Conservation (phyloP, 1,284 basidiomycete species). For the Ganoderma sinense region DNA sequence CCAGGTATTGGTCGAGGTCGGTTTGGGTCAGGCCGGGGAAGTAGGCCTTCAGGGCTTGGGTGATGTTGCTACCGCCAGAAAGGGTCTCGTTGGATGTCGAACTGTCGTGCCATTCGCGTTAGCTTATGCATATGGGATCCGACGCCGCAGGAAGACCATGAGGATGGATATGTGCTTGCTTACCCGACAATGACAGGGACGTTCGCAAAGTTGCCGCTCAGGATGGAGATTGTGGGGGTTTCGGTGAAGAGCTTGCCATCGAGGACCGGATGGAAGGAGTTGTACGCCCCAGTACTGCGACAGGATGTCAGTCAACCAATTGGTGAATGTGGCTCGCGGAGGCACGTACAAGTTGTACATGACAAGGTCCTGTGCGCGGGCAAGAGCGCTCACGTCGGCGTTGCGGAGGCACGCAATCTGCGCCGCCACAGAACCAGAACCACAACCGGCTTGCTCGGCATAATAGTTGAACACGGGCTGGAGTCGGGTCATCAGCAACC, state of each 20-base stretch:
- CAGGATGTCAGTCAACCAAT: neutral
- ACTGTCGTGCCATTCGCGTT: slow-evolving; percentile 37
- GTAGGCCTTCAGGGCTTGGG: slow-evolving; percentile 45
- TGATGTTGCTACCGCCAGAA: slow-evolving; percentile 46
- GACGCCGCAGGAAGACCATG: neutral
- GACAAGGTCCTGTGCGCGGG: slow-evolving; percentile 61
- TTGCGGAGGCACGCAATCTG: slow-evolving; percentile 56
- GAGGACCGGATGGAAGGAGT: slow-evolving; percentile 49
- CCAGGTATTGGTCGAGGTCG: slow-evolving; percentile 48
- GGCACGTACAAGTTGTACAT: slow-evolving; percentile 36
- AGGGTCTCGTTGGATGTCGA: slow-evolving; percentile 65
- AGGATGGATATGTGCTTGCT: slow-evolving; percentile 33
- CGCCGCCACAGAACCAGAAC: slow-evolving; percentile 41
- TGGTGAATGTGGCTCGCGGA: slow-evolving; percentile 12
- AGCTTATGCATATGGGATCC: neutral
- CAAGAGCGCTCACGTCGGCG: slow-evolving; percentile 56
- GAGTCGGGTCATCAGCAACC: neutral
- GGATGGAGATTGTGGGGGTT: slow-evolving; percentile 54
- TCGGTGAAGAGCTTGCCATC: slow-evolving; percentile 58
- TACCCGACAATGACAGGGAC: slow-evolving; percentile 69
- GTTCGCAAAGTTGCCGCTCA: slow-evolving; percentile 50
- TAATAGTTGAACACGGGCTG: slow-evolving; percentile 62
- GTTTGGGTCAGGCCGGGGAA: slow-evolving; percentile 53
- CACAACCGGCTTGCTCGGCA: slow-evolving; percentile 56
- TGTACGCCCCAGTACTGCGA: slow-evolving; percentile 48